These are phyloP conservation scores for Cyberlindnera euphorbiae DNA, from an alignment of 805 yeast genomes.

Conservation along the genomic window DNA sequence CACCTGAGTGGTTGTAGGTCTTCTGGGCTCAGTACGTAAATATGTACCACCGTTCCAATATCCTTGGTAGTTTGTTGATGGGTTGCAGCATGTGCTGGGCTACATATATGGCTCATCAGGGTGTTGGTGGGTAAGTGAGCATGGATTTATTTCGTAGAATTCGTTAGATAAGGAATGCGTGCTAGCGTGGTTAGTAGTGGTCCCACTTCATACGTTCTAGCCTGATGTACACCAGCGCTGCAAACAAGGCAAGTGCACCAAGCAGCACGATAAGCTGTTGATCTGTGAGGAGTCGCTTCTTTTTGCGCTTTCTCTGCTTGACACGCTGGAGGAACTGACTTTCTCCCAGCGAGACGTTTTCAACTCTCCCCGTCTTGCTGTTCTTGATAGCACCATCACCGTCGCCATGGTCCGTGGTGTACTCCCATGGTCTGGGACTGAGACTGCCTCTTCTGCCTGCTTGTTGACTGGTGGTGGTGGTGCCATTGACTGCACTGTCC, in stretches of 20 bases:
- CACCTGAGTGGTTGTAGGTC: too few relatives aligned
- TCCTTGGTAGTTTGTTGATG: too few relatives aligned
- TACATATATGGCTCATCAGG: too few relatives aligned
- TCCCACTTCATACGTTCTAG: constrained; percentile 17
- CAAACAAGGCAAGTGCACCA: constrained; percentile 15
- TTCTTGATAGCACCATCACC: constrained; percentile 7
- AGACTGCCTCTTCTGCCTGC: background rate
- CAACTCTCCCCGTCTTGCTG: constrained; percentile 8
- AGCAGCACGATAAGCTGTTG: constrained; percentile 7
- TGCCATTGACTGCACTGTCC: constrained; percentile 1
- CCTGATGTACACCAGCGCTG: constrained; percentile 15
- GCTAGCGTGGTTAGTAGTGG: background rate
- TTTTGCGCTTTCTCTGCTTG: constrained; percentile 4
- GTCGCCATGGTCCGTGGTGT: constrained; percentile 2
- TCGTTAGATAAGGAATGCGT: too few relatives aligned
- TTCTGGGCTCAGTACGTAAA: too few relatives aligned
- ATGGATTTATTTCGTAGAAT: too few relatives aligned
- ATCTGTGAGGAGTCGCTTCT: constrained; percentile 10
- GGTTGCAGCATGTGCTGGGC: too few relatives aligned
- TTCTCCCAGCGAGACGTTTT: constrained; percentile 24
- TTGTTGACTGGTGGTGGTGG: background rate
- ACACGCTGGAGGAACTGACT: constrained; percentile 16
- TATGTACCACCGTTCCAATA: too few relatives aligned
- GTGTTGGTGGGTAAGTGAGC: too few relatives aligned
- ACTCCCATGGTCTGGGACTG: background rate